These are phyloP conservation scores for Sordariomycetes sp. DNA, from an alignment of 2,329 filamentous ascomycete genomes.

Conservation along the genomic window DNA sequence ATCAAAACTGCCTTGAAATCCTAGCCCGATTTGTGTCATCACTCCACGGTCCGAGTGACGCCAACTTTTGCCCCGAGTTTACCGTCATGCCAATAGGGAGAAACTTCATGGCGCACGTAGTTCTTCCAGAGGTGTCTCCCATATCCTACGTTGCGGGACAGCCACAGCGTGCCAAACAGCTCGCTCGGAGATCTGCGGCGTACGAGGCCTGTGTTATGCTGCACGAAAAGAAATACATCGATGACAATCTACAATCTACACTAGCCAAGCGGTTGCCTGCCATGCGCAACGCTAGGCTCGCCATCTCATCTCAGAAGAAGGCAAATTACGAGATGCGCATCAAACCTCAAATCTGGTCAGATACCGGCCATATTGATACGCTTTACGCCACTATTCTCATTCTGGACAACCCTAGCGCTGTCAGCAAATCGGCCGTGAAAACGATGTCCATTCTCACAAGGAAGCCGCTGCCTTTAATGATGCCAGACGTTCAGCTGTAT, in stretches of 20 bases:
- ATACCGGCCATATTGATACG: conserved; percentile 25
- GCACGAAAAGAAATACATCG: conserved; percentile 55
- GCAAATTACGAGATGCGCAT: conserved; percentile 66
- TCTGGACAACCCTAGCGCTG: conserved; percentile 43
- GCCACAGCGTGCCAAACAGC: conserved; percentile 57
- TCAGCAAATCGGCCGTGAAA: conserved; percentile 50
- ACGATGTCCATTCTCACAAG: conserved; percentile 67
- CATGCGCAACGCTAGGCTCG: conserved; percentile 81
- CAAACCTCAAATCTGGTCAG: conserved; percentile 69
- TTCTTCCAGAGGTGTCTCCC: conserved; percentile 67
- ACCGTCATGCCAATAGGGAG: conserved; percentile 45
- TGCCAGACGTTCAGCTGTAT: conserved; percentile 64
- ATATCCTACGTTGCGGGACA: conserved; percentile 57
- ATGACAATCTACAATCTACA: conserved; percentile 65
- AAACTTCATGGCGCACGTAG: conserved; percentile 67
- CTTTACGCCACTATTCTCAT: conserved; percentile 56
- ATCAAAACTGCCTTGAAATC: conserved; percentile 61
- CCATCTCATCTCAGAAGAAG: conserved; percentile 69
- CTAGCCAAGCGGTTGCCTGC: conserved; percentile 63
- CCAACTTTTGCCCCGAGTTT: conserved; percentile 40
- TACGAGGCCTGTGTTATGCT: conserved; percentile 73
- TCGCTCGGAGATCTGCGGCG: conserved; percentile 82
- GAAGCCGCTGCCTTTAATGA: conserved; percentile 45
- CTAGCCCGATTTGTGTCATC: conserved; percentile 67
- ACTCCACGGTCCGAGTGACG: conserved; percentile 31